A percentile compares a stretch with the other conserved stretches of the same genome.
These are phyloP conservation scores for Ustilago tritici DNA, from an alignment of 1,284 basidiomycete species.

Conservation along the genomic window DNA sequence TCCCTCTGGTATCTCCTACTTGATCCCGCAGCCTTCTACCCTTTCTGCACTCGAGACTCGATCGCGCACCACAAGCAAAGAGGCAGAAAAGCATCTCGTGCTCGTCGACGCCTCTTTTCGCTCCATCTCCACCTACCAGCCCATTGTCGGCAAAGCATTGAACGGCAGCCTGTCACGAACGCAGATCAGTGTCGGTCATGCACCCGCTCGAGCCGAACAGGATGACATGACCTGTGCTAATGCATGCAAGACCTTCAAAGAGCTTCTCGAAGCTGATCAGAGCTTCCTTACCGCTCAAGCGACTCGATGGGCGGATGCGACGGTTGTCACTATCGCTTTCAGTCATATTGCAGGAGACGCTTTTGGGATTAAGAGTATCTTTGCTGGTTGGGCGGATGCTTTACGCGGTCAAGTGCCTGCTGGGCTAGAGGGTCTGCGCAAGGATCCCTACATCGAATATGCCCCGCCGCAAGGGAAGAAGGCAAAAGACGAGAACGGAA, in stretches of 20 bases:
- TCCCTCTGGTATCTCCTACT: conserved; percentile 16
- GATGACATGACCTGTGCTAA: conserved; percentile 22
- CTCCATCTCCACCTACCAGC: conserved; percentile 19
- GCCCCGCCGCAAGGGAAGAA: conserved; percentile 9
- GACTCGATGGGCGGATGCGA: conserved; percentile 23
- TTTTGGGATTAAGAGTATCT: conserved; percentile 21
- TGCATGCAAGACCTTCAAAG: conserved; percentile 12
- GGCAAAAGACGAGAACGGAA: neutral
- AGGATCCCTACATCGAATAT: conserved; percentile 22
- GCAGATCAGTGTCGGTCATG: conserved; percentile 9
- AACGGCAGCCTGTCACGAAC: neutral
- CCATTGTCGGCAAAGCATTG: conserved; percentile 19
- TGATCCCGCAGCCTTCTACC: conserved; percentile 10
- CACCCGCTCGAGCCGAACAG: conserved; percentile 10
- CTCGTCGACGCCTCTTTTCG: conserved; percentile 10
- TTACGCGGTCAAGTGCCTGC: neutral
- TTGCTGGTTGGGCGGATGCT: conserved; percentile 7
- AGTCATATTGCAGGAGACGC: conserved; percentile 29
- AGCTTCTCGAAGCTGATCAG: conserved; percentile 24
- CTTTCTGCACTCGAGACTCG: conserved; percentile 12
- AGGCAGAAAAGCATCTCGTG: conserved; percentile 14
- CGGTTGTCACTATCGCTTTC: conserved; percentile 24
- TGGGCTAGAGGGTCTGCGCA: conserved; percentile 11
- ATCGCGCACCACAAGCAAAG: neutral
- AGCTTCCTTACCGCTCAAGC: conserved; percentile 28